Base-by-base conservation (phyloP, 164 flowering plant species). In the Vitis rotundifolia region DNA sequence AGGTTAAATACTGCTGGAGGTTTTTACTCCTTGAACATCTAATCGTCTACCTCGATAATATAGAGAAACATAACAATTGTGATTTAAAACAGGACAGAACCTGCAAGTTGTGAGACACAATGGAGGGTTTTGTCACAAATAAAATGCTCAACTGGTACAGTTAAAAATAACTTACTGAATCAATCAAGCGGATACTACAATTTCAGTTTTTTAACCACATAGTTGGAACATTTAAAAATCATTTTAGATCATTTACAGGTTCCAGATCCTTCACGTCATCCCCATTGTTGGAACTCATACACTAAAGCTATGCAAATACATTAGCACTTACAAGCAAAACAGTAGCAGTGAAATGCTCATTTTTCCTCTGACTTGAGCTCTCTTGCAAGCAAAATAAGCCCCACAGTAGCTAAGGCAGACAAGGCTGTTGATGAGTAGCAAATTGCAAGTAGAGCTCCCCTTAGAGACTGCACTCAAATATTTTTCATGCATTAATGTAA, bases 361-460 rank as follows among this genome's bases (percentile, higher is more conserved):
- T 88, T 64, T 59, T 75, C 79, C 73, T 86, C 71, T 10, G 93
- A 83, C 67, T 79, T 74, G 16, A 91, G 88, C 63, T 87, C 86
- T 81, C 82, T 82, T 52, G 71, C 93, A 47, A 89, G 91, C 44
- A 93, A 76, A 72, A 90, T 10, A 60, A 93, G 92, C 63, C 95
- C 98, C 5, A 80, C 75, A 1, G 85, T 48, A 10, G 98, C 59
- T 67, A 73, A 71, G 37, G 78, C 88, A 5, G 97, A 89, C 76
- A 91, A 76, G 18, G 85, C 2, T 0, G 97, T 73, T 3, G 93
- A 89, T 55, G 91, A 75, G 60, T 91, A 94, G 78, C 76, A 81
- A 11, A 87, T 2, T 13, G 82, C 88, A 22, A 94, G 91, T 10
- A 91, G 77, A 67, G 94, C 86, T 68, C 89, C 93, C 68, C 97